These are phyloP conservation scores for Zopfia rhizophila DNA, from an alignment of 2,329 filamentous ascomycete genomes.

Conservation along the genomic window DNA sequence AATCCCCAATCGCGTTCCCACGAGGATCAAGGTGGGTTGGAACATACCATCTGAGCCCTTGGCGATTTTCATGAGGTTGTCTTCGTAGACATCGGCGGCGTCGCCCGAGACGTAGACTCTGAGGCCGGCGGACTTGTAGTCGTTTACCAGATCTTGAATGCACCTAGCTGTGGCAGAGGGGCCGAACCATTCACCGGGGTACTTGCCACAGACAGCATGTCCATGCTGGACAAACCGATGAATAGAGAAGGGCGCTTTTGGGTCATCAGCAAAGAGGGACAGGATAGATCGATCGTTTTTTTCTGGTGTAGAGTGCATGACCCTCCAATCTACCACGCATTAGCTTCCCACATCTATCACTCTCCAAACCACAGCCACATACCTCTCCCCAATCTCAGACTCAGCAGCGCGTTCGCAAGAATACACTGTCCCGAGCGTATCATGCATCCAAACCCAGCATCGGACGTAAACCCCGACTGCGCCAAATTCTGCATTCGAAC, in stretches of 20 bases:
- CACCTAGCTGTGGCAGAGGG: conserved; percentile 95
- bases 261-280: conserved; percentile 86
- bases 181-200: conserved; percentile 98
- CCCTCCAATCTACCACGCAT: conserved; percentile 74
- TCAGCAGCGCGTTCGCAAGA: conserved; percentile 83
- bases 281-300: conserved; percentile 76
- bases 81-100: conserved; percentile 91
- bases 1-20: conserved; percentile 89
- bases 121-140: conserved; percentile 69
- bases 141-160: conserved; percentile 83
- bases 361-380: conserved; percentile 27
- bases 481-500: conserved; percentile 89
- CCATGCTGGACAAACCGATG: conserved; percentile 94
- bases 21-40: conserved; percentile 85
- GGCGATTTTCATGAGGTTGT: conserved; percentile 83
- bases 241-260: conserved; percentile 88
- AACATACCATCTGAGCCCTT: conserved; percentile 73
- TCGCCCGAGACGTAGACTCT: conserved; percentile 91
- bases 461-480: conserved; percentile 84
- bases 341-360: background rate
- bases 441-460: conserved; percentile 99
- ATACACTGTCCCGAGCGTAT: conserved; percentile 95
- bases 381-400: conserved; percentile 83
- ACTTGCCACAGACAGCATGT: conserved; percentile 86
- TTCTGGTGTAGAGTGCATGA: conserved; percentile 60